Evolutionary conservation across 768 basidiomycete genomes (phyloP), one percentile per base, ranked within the genome.

Genomic region (Serendipita vermifera): DNA sequence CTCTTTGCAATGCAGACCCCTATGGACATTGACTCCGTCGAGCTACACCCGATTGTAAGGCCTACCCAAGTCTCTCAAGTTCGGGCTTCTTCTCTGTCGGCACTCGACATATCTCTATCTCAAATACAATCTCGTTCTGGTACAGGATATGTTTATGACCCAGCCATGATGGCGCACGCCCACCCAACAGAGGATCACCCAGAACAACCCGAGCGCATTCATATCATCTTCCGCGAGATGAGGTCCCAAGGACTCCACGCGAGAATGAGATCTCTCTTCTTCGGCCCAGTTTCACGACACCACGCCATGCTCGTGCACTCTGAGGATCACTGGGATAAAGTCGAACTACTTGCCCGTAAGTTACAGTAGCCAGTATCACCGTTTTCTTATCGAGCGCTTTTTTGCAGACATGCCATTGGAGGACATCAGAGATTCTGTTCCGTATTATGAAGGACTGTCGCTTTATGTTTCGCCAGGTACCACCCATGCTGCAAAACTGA

Each of bases 261-360:
- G 15, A 77, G 78, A 63, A 94, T 94, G 88, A 80, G 82, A 64
- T 77, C 76, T 62, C 70, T 98, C 17, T 81, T 81, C 0, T 84
- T 89, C 62, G 76, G 88, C 53, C 75, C 79, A 48, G 89, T 86
- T 11, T 73, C 76, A 38, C 79, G 77, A 59, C 77, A 83, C 29
- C 93, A 98, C 70, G 87, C 82, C 11, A 69, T 89, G 57, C 80
- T 97, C 22, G 91, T 97, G 3, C 96, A 99, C 68, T 84, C 82
- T 41, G 82, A 86, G 62, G 86, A 85, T 51, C 87, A 90, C 60
- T 97, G 93, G 92, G 79, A 91, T 60, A 88, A 87, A 69, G 84
- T 98, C 20, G 73, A 85, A 57, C 82, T 80, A 22, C 82, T 92
- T 24, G 82, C 83, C 69, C 74, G 92, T 93, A 68, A 71, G 86